Base-by-base conservation (phyloP, 257 asterid genomes). In the Cinchona pubescens region DNA sequence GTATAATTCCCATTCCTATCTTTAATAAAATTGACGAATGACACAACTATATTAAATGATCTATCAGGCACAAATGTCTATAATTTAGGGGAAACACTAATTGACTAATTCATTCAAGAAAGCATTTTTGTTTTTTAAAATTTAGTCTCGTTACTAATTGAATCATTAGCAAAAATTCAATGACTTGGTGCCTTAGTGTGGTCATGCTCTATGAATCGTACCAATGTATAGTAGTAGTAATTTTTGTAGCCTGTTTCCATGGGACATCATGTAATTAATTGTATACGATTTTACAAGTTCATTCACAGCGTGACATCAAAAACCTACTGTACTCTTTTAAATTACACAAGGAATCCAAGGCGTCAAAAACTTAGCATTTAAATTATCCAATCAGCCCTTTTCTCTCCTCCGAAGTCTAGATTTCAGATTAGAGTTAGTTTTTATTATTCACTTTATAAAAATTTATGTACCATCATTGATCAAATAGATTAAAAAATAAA, bases 271-370 rank as follows among this genome's bases (percentile, higher is more conserved):
- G 16, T 15, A 46, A 49, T 49, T 49, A 16, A 49, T 15, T 16
- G 7, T 59, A 11, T 13, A 29, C 7, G 23, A 59, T 59, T 37
- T 27, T n/a, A n/a, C n/a, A n/a, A 71, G 67, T 37, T 35, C 18
- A 15, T 18, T 34, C n/a, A n/a, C n/a, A n/a, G n/a, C n/a, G n/a
- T n/a, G n/a, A 38, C 7, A 38, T 38, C 7, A 5, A n/a, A 49
- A 21, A 21, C 45, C 35, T 34, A 49, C 14, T n/a, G 37, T 19
- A 40, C 60, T 45, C 51, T 30, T 29, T 71, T 7, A 0, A 3
- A 34, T n/a, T 12, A 48, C 13, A 37, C 66, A 71, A 27, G 37
- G 65, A 56, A 72, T 72, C 67, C 67, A 56, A 72, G 19, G 51
- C 64, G 32, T 49, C 15, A 8, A 51, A 51, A 1, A 14, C 18